A percentile compares a stretch with the other conserved stretches of the same genome.
phyloP scores from a whole-genome alignment of 495 filamentous ascomycete species.

The Amphirosellinia nigrospora region DNA sequence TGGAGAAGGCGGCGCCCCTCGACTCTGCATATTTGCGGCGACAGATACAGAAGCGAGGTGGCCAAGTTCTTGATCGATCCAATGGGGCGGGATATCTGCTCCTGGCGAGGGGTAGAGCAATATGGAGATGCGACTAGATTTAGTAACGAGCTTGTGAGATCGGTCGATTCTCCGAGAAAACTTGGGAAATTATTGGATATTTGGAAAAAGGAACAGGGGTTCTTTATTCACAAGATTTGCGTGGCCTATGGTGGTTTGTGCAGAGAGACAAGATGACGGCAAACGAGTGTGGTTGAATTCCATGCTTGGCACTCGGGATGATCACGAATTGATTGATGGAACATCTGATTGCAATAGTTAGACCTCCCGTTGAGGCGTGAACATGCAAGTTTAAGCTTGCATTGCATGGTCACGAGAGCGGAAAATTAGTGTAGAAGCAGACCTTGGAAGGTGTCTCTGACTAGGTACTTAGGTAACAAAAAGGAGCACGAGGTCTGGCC shows the following conservation, averaged over 20 bases:
- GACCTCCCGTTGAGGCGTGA: neutral
- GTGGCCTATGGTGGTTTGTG: neutral
- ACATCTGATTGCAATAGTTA: neutral
- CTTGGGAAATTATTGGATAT: neutral
- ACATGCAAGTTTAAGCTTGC: conserved; percentile 6
- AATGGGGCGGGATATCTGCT: conserved; percentile 17
- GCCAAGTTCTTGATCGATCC: conserved; percentile 18
- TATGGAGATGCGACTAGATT: neutral
- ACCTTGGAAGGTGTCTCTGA: neutral
- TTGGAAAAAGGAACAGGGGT: neutral
- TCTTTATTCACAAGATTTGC: neutral
- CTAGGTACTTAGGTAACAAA: neutral
- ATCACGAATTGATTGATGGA: neutral
- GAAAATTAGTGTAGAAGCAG: neutral
- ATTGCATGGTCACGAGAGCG: conserved; percentile 9
- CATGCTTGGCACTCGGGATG: neutral
- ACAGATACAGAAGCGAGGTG: neutral
- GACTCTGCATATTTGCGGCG: neutral
- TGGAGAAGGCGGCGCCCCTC: conserved; percentile 7
- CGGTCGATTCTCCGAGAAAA: neutral
- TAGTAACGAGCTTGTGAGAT: neutral
- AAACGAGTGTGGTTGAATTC: neutral
- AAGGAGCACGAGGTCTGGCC: neutral
- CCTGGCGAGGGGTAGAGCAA: conserved; percentile 4
- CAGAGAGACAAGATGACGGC: neutral